Evolutionary conservation across 768 basidiomycete species (phyloP).

Genomic region (Cystofilobasidium ferigula): DNA sequence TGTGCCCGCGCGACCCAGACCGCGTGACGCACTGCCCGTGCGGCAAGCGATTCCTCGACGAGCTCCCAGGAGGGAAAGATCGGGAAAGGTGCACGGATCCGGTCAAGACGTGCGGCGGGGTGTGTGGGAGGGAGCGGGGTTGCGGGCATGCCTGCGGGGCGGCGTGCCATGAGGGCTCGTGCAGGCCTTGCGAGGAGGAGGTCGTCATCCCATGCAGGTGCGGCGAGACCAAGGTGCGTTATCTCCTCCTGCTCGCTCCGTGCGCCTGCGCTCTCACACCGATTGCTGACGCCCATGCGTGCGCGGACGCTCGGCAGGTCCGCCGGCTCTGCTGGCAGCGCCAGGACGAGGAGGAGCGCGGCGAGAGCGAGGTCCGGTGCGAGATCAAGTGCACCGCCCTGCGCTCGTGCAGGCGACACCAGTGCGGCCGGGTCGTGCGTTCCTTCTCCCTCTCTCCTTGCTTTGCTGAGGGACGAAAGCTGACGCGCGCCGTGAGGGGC

Average conservation of each 20-base stretch:
- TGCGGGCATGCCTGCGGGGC: slow-evolving; percentile 66
- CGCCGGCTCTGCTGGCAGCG: slow-evolving; percentile 38
- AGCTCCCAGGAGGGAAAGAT: slow-evolving; percentile 29
- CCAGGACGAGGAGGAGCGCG: slow-evolving; percentile 35
- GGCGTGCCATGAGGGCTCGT: slow-evolving; percentile 52
- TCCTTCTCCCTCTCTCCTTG: not conserved
- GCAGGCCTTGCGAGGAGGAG: slow-evolving; percentile 52
- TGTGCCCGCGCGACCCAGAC: slow-evolving; percentile 56
- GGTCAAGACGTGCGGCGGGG: slow-evolving; percentile 64
- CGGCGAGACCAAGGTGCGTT: slow-evolving; percentile 51
- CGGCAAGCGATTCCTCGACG: slow-evolving; percentile 51
- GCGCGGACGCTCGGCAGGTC: too few relatives aligned
- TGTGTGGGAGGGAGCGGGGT: slow-evolving; percentile 54
- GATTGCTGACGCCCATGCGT: too few relatives aligned
- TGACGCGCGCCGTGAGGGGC: not conserved
- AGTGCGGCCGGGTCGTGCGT: slow-evolving; percentile 53
- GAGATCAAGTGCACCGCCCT: slow-evolving; percentile 65
- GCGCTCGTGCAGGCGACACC: slow-evolving; percentile 74
- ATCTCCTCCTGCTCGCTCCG: not conserved
- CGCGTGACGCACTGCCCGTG: slow-evolving; percentile 73
- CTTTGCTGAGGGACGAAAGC: not conserved
- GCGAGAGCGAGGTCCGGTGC: slow-evolving; percentile 55
- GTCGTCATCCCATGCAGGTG: slow-evolving; percentile 77
- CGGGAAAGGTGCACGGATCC: slow-evolving; percentile 54
- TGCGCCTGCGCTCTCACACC: too few relatives aligned